Evolutionary conservation across 768 basidiomycete genomes (phyloP).

Genomic region (Leccinum fibrillosum): DNA sequence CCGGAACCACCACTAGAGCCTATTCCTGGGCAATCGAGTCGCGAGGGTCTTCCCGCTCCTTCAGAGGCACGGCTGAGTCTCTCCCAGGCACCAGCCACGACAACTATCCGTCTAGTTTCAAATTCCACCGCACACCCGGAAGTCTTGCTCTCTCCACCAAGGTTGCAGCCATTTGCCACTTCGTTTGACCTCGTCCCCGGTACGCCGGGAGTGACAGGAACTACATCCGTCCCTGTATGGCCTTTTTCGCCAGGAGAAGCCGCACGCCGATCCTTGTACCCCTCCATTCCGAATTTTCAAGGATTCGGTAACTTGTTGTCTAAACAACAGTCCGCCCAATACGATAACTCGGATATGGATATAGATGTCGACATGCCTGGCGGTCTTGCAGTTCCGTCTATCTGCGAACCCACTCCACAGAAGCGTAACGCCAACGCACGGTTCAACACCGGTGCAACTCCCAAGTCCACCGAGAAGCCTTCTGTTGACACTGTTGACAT

Average conservation of each 20-base stretch:
- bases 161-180: constrained; percentile 62
- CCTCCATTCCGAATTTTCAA: constrained; percentile 35
- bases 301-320: constrained; percentile 27
- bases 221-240: constrained; percentile 33
- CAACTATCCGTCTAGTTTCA: constrained; percentile 48
- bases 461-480: constrained; percentile 31
- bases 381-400: constrained; percentile 19
- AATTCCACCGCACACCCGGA: constrained; percentile 21
- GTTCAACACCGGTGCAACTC: constrained; percentile 23
- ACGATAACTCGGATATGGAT: constrained; percentile 32
- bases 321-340: constrained; percentile 18
- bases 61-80: constrained; percentile 58
- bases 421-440: constrained; percentile 5
- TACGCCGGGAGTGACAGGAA: constrained; percentile 39
- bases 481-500: constrained; percentile 33
- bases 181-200: constrained; percentile 64
- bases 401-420: constrained; percentile 22
- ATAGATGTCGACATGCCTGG: constrained; percentile 38
- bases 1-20: constrained; percentile 37
- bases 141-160: constrained; percentile 48
- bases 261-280: constrained; percentile 35
- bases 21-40: constrained; percentile 56
- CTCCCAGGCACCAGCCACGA: constrained; percentile 44
- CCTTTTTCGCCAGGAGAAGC: constrained; percentile 36
- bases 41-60: constrained; percentile 61